Base-by-base conservation (phyloP, 176 grass and related monocot species). In the Rhynchospora breviuscula region DNA sequence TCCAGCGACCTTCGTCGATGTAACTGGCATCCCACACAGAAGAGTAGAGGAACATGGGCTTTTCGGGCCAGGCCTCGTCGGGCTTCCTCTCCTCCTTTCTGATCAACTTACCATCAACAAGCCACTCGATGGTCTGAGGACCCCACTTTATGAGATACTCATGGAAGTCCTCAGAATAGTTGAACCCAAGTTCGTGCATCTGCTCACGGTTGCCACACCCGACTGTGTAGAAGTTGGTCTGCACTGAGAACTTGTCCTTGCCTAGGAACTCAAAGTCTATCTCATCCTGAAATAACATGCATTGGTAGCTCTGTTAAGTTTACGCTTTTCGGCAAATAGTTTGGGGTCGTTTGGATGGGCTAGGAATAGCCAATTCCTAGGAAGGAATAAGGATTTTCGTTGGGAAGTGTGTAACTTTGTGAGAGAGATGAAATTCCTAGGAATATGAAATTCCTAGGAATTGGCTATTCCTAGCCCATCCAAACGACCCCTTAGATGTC, bases 221-320 rank as follows among this genome's bases (percentile, higher is more conserved):
- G 3, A 21, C 6, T n/a, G 90, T 91, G 76, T 86, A 59, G 85
- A 88, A 89, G 75, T 96, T 96, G 81, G 91, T 96, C 85, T 96
- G 91, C 45, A 93, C 83, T 29, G 85, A 84, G 46, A 86, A 17
- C 78, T 92, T 92, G 76, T 93, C 83, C 74, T 71, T 57, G 85
- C 93, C 89, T 51, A 96, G 85, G 80, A 96, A 91, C 88, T 93
- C 90, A 63, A 96, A 93, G 83, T 96, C 89, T 83, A 96, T 91
- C 87, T 96, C 90, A 88, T 96, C 93, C 87, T 76, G 86, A 87
- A 3, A 22, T 6, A 84, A 74, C 33, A 67, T 14, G 51, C 11
- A 67, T 46, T 18, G 6, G 4, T 5, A 54, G 13, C 67, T 65
- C 7, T 49, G 17, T 61, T 51, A 82, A 82, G 26, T 82, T 82